A percentile compares a stretch with the other conserved stretches of the same genome.
These are phyloP conservation scores for Chaetomium sp. DNA, from an alignment of 2,329 filamentous ascomycete species.

Conservation along the genomic window DNA sequence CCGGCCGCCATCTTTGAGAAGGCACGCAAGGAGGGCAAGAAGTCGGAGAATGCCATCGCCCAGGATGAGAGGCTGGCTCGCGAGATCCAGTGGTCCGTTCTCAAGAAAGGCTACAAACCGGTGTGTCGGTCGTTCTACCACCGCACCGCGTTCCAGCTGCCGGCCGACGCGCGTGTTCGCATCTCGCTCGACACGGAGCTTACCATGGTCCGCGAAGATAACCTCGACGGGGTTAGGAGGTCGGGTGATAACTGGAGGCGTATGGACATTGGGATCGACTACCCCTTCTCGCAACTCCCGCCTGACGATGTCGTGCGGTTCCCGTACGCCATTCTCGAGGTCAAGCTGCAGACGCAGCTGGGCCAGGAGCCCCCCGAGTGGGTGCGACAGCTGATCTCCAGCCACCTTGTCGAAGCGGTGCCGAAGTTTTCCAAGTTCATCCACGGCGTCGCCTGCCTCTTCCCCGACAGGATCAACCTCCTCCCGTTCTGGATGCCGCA, in stretches of 20 bases:
- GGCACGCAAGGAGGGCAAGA: constrained; percentile 90
- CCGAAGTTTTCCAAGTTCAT: constrained; percentile 99
- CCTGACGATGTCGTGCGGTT: constrained; percentile 82
- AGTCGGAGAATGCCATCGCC: constrained; percentile 82
- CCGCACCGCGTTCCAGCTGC: constrained; percentile 93
- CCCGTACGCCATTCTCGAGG: constrained; percentile 92
- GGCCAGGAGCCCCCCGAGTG: constrained; percentile 94
- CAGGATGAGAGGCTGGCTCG: constrained; percentile 83
- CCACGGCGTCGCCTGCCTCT: constrained; percentile 82
- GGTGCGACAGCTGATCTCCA: constrained; percentile 88
- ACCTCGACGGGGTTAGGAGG: constrained; percentile 71
- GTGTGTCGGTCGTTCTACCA: constrained; percentile 97
- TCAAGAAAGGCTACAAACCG: constrained; percentile 79
- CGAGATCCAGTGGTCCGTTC: constrained; percentile 88
- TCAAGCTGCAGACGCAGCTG: constrained; percentile 93
- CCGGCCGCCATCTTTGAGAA: constrained; percentile 93
- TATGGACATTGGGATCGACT: constrained; percentile 97
- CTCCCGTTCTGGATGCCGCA: constrained; percentile 97
- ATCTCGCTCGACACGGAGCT: constrained; percentile 96
- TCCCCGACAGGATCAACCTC: constrained; percentile 80
- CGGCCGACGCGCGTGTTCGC: constrained; percentile 89
- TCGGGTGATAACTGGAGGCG: constrained; percentile 89
- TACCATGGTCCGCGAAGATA: constrained; percentile 92
- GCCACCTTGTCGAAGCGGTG: constrained; percentile 95
- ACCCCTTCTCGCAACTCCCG: constrained; percentile 83